Evolutionary conservation across 805 yeast species (phyloP).

Genomic region (Sungouiozyma intestinalis): DNA sequence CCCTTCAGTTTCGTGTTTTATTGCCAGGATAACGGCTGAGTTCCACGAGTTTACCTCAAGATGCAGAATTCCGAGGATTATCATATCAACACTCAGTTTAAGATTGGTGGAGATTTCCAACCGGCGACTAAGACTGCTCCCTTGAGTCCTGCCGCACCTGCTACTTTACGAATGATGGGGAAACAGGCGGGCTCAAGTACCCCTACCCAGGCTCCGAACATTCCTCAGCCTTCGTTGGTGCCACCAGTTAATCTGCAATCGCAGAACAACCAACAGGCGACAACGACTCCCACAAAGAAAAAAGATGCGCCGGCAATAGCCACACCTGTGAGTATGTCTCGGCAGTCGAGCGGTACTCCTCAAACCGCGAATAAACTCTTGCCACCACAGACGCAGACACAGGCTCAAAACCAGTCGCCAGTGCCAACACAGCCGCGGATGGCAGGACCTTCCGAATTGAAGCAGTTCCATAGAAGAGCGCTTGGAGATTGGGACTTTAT

Average conservation of each 20-base stretch:
- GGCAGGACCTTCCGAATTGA: slow-evolving; percentile 4
- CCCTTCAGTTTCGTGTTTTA: not conserved
- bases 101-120: slow-evolving; percentile 17
- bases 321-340: not conserved
- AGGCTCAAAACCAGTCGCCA: no score
- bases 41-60: no score
- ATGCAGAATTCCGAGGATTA: slow-evolving; percentile 13
- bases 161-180: slow-evolving; percentile 29
- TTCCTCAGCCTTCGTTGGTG: slow-evolving; percentile 3
- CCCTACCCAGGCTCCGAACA: slow-evolving; percentile 7
- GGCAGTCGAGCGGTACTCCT: not conserved
- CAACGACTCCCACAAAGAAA: not conserved
- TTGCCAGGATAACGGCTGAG: no score
- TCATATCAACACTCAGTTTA: slow-evolving; percentile 22
- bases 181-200: slow-evolving; percentile 2
- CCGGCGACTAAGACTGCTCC: not conserved
- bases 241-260: slow-evolving; percentile 3
- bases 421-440: not conserved
- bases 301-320: not conserved
- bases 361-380: not conserved
- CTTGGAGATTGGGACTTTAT: slow-evolving; percentile 96
- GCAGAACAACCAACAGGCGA: not conserved
- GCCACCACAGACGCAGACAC: not conserved
- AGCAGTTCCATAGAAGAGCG: slow-evolving; percentile 65
- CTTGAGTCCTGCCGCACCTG: slow-evolving; percentile 22